Conservation (phyloP, 352 stramenopile genomes). For the Phytophthora fragariae region DNA sequence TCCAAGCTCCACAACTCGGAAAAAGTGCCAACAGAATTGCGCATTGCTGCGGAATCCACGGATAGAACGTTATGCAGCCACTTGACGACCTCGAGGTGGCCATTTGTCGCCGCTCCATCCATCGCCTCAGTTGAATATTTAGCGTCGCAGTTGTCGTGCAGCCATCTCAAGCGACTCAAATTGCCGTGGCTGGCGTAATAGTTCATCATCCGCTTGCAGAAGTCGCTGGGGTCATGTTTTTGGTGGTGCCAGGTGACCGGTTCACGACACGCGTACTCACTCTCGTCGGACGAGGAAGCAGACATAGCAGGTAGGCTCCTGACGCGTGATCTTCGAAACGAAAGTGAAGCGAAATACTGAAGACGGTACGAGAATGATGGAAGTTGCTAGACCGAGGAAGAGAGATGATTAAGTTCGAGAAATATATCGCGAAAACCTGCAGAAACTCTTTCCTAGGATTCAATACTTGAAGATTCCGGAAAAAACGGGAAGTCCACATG, state of each 20-base stretch:
- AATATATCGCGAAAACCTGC: background rate
- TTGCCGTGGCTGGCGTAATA: conserved; percentile 10
- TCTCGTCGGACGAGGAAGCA: background rate
- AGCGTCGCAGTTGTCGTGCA: conserved; percentile 15
- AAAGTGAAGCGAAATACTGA: background rate
- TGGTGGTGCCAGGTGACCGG: conserved; percentile 3
- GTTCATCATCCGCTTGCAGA: conserved; percentile 19
- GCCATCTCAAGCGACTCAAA: conserved; percentile 13
- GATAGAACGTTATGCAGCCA: conserved; percentile 18
- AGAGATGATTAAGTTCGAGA: background rate
- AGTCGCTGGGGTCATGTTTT: conserved; percentile 6
- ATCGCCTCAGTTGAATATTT: conserved; percentile 15
- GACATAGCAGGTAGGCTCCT: background rate
- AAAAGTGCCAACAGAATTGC: background rate
- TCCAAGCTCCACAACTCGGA: background rate
- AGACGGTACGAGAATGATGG: background rate
- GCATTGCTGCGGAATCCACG: background rate
- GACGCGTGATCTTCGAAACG: background rate
- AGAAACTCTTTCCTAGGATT: no score
- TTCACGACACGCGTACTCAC: background rate
- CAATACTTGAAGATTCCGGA: no score
- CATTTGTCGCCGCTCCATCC: conserved; percentile 27
- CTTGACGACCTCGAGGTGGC: conserved; percentile 20
- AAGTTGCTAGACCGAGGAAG: background rate
- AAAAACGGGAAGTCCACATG: no score